Conservation (phyloP, 140 eudicot species). For the Senecio squalidus region DNA sequence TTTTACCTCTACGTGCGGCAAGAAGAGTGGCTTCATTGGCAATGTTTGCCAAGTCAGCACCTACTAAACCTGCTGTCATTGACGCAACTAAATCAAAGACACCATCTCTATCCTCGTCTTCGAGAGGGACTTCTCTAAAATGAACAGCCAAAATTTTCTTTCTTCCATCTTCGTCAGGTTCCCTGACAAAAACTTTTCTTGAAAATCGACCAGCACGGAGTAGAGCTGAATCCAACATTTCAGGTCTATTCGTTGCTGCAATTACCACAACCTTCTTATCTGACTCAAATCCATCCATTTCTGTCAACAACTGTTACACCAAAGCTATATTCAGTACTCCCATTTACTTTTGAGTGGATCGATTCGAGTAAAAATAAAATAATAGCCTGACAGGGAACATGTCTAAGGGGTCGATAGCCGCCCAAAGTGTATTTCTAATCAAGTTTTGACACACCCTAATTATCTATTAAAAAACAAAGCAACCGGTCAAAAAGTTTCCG, state of each 20-base stretch:
- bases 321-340: not conserved
- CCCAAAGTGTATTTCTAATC: too few relatives aligned
- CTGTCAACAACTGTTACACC: conserved; percentile 42
- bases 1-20: conserved; percentile 53
- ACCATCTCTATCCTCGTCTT: conserved; percentile 35
- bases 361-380: not conserved
- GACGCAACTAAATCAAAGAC: conserved; percentile 43
- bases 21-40: conserved; percentile 53
- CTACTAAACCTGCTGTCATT: conserved; percentile 45
- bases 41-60: conserved; percentile 62
- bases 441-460: too few relatives aligned
- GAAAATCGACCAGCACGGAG: conserved; percentile 56
- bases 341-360: not conserved
- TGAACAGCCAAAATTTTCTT: conserved; percentile 48
- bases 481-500: too few relatives aligned
- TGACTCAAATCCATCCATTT: conserved; percentile 61
- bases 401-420: too few relatives aligned
- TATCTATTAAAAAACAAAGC: too few relatives aligned
- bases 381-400: too few relatives aligned
- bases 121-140: conserved; percentile 41
- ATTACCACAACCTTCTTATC: conserved; percentile 49
- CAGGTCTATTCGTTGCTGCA: conserved; percentile 57
- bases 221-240: conserved; percentile 49
- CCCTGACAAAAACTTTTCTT: conserved; percentile 46
- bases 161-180: conserved; percentile 58